Base-by-base conservation (phyloP, 345 rosid species). In the Passiflora organensis region DNA sequence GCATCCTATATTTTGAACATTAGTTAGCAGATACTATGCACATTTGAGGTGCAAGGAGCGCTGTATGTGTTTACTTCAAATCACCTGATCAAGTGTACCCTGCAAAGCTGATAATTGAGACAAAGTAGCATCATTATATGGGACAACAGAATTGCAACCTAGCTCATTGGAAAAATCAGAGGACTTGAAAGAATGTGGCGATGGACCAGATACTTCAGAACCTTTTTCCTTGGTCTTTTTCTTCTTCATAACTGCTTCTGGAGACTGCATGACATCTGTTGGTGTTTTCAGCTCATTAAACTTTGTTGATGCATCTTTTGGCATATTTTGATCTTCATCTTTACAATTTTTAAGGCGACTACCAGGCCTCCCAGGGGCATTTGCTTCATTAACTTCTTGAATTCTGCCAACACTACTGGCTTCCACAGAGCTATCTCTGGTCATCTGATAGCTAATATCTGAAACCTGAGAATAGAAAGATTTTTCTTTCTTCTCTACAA, bases 381-480 rank as follows among this genome's bases (percentile, higher is more conserved):
- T 45, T 51, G 49, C 64, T 32, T 53, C 71, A 67, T 52, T 56
- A 56, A 43, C 59, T 52, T 64, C 76, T 51, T 18, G 72, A 58
- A 62, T 61, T 51, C 58, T 76, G 58, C 64, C 84, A 65, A 52
- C 59, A 63, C 45, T 58, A 74, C 60, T 71, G 36, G 55, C 63
- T 68, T 72, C 78, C 32, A 47, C 57, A 53, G 64, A 48, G 53
- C 61, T 67, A 47, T 82, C 91, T 68, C 76, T 76, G 16, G 75
- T 75, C 79, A 62, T 62, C 36, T 68, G 54, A 38, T 51, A 24
- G 41, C 58, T 16, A 46, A 68, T 67, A 51, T 68, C 67, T 10
- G 68, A 68, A n/a, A 63, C 64, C 64, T 68, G 67, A 37, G 72
- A 62, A 25, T 51, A 51, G 49, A 68, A 68, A 10, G 53, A 51